Evolutionary conservation across 2,329 filamentous ascomycete genomes (phyloP), one percentile per base, ranked within the genome.

Genomic region (Akanthomyces dipterigenus): DNA sequence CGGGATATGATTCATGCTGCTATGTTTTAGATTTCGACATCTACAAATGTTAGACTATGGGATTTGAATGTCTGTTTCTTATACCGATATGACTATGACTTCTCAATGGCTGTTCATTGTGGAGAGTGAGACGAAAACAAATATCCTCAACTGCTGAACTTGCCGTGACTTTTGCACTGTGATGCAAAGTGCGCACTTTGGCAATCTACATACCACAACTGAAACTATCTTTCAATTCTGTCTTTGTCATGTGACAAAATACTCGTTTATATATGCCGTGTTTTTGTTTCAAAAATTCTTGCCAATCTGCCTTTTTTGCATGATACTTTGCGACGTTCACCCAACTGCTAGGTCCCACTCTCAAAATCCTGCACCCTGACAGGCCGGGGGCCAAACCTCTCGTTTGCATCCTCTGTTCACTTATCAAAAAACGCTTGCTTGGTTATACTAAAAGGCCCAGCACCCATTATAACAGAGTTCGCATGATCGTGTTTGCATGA

Each of bases 41-140:
- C 38, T 60, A 60, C 46, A 60, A 60, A 59, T 16, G 34, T 60
- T 50, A 53, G 56, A 53, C 56, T 51, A 45, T 57, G 43, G 48
- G 48, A 70, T 34, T 50, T 55, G 42, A 40, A 55, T 55, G 26
- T 50, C 42, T 55, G 59, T 55, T 61, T 61, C 42, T 55, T 22
- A 61, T 61, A 51, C 48, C 48, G 56, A 22, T 36, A 60, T 51
- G 26, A n/a, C 48, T 34, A 60, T 43, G 48, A 51, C 56, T 38
- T 42, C 34, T 31, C n/a, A 16, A 57, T 16, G 24, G 20, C 38
- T 51, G 45, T 55, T 61, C 59, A 48, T 48, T 8, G 43, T 62
- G 62, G 63, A 64, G 57, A 62, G 63, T 60, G 54, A 61, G 46
- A 62, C 48, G 42, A 45, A 31, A 61, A 56, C 58, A 51, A 55